Conservation (phyloP, 768 basidiomycete species). For the Termitomyces titanicus region DNA sequence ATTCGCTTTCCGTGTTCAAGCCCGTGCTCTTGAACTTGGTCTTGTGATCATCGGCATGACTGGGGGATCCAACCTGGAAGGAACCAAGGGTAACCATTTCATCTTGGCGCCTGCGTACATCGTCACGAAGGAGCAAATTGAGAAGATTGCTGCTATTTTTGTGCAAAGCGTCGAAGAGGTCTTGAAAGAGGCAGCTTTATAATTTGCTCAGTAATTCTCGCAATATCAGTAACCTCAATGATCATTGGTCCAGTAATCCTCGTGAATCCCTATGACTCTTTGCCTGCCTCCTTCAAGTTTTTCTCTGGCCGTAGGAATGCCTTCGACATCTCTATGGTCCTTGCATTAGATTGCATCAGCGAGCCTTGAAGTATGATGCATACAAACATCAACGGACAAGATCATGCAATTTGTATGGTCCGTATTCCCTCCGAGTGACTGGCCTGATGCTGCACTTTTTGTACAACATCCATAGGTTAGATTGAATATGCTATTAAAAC, state of each 20-base stretch:
- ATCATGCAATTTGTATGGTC: too few species aligned
- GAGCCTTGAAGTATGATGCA: too few species aligned
- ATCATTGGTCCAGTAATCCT: not conserved
- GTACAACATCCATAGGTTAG: too few species aligned
- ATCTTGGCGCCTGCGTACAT: constrained; percentile 83
- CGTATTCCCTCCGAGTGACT: too few species aligned
- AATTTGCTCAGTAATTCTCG: not conserved
- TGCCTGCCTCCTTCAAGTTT: too few species aligned
- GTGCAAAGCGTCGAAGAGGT: constrained; percentile 67
- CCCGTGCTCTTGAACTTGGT: constrained; percentile 60
- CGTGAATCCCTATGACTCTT: too few species aligned
- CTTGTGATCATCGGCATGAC: constrained; percentile 72
- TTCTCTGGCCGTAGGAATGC: too few species aligned
- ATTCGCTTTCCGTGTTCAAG: constrained; percentile 72
- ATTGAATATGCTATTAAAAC: too few species aligned
- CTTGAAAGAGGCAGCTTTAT: constrained; percentile 33
- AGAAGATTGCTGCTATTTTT: constrained; percentile 62
- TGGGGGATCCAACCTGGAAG: constrained; percentile 66
- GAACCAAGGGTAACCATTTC: constrained; percentile 65
- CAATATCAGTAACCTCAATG: not conserved
- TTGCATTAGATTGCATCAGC: too few species aligned
- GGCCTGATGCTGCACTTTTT: too few species aligned
- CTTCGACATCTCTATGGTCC: too few species aligned
- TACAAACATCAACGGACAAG: too few species aligned
- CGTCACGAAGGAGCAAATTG: constrained; percentile 64